A percentile compares a stretch with the other conserved stretches of the same genome.
Conservation (phyloP, 176 grass and related monocot species). For the Carex cristatella region DNA sequence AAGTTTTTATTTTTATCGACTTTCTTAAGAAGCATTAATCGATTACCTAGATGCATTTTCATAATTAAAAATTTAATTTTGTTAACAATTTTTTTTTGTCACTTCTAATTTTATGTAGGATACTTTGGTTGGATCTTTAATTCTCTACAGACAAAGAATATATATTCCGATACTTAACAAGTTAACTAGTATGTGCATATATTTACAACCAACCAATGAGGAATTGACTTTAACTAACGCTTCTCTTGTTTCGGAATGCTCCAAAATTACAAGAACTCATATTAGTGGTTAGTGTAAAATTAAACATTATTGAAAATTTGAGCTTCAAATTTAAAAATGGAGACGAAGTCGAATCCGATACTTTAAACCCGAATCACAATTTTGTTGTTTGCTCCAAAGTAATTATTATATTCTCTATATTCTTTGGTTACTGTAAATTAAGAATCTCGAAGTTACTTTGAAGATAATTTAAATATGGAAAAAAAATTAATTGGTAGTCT, state of each 20-base stretch:
- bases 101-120: background rate
- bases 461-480: no score
- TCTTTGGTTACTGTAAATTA: no score
- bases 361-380: no score
- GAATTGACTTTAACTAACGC: background rate
- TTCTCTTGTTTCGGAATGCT: background rate
- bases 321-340: no score
- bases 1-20: background rate
- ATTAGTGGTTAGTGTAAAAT: background rate
- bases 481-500: no score
- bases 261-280: background rate
- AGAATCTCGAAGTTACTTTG: no score
- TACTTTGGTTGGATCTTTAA: background rate
- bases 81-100: background rate
- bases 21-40: no score
- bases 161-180: background rate
- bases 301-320: background rate
- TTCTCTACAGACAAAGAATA: background rate
- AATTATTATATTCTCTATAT: no score
- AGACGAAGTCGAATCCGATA: no score
- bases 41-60: no score
- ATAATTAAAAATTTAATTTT: no score
- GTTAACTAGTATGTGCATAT: background rate
- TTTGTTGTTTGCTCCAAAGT: no score
- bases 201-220: background rate